Evolutionary conservation across 306 rosid species (phyloP).

Genomic region (Delonix regia): DNA sequence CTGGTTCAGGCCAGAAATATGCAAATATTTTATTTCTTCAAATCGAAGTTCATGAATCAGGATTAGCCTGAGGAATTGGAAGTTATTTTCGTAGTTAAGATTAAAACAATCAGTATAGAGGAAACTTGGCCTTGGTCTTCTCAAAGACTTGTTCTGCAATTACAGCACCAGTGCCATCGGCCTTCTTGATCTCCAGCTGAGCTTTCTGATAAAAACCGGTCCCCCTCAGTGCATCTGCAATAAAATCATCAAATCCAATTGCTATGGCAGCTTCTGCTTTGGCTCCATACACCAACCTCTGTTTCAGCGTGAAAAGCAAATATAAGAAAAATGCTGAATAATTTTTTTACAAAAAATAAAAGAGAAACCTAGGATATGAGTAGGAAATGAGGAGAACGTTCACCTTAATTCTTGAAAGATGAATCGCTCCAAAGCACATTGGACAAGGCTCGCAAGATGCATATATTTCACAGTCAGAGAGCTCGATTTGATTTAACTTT

Average conservation of each 20-base stretch:
- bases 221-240: conserved; percentile 86
- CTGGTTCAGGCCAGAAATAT: too few species aligned
- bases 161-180: conserved; percentile 76
- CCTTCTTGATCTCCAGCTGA: conserved; percentile 81
- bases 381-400: conserved; percentile 12
- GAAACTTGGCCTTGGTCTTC: conserved; percentile 72
- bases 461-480: conserved; percentile 84
- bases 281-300: conserved; percentile 94
- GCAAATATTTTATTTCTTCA: background rate
- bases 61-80: background rate
- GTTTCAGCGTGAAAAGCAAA: conserved; percentile 17
- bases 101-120: background rate
- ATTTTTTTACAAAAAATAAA: too few species aligned
- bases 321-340: background rate
- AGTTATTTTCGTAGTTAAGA: background rate
- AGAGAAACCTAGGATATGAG: background rate
- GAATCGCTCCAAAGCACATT: conserved; percentile 96
- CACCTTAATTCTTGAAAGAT: conserved; percentile 87
- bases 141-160: conserved; percentile 90
- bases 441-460: conserved; percentile 98
- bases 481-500: conserved; percentile 75
- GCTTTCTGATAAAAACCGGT: conserved; percentile 74
- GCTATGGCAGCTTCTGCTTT: conserved; percentile 88
- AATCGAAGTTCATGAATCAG: background rate
- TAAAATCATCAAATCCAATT: conserved; percentile 78